Conservation (phyloP, 139 green algal species). For the Chlorella vulgaris region DNA sequence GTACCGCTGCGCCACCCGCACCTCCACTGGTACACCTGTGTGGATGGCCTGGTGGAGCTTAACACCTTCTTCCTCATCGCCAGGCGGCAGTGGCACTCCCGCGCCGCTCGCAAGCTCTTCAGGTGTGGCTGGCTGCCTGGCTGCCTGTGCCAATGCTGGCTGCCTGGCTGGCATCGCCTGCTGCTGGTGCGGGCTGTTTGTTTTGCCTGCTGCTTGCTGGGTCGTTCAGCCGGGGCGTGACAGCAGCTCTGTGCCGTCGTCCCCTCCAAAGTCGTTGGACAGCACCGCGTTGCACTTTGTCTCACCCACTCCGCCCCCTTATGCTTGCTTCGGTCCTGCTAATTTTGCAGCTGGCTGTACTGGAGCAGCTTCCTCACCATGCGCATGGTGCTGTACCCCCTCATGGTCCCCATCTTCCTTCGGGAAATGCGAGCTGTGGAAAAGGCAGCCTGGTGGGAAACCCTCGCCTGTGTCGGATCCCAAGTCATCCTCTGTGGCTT, state of each 20-base stretch:
- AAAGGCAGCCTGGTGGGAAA: not conserved
- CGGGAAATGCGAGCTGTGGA: conserved; percentile 20
- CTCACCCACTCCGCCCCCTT: not conserved
- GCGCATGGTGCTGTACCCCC: conserved; percentile 51
- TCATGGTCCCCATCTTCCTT: conserved; percentile 44
- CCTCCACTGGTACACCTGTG: conserved; percentile 51
- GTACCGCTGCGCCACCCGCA: conserved; percentile 43
- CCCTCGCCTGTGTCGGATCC: conserved; percentile 3
- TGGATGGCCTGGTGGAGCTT: conserved; percentile 53
- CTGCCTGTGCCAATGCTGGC: not conserved
- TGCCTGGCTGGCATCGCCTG: not conserved
- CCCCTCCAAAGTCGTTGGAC: too few relatives aligned
- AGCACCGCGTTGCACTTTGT: too few relatives aligned
- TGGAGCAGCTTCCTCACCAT: conserved; percentile 42
- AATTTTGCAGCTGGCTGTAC: conserved; percentile 11
- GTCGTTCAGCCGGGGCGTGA: too few relatives aligned
- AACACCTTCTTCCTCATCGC: conserved; percentile 71
- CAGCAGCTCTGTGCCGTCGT: too few relatives aligned
- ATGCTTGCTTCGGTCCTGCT: not conserved
- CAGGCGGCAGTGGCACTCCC: conserved; percentile 38
- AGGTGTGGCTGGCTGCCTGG: not conserved
- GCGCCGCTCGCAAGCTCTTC: conserved; percentile 3
- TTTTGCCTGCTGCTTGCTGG: not conserved
- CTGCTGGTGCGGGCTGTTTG: not conserved
- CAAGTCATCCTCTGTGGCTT: conserved; percentile 35